These are phyloP conservation scores for Mycogone perniciosa DNA, from an alignment of 2,329 filamentous ascomycete species.

Conservation along the genomic window DNA sequence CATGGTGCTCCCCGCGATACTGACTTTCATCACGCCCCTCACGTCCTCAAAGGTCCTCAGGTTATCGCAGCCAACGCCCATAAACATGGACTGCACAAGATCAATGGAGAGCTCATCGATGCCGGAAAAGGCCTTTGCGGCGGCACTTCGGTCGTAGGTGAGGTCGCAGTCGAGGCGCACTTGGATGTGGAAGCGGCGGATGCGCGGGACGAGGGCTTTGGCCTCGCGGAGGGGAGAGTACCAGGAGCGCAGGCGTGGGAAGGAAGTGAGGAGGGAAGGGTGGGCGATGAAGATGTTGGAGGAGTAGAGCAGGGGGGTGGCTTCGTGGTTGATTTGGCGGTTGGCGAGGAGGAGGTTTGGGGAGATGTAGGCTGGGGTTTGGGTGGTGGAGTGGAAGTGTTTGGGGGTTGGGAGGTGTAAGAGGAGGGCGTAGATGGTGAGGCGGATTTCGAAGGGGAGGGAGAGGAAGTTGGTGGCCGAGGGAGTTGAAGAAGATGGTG, in stretches of 20 bases:
- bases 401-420: slow-evolving; percentile 30
- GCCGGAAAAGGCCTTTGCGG: slow-evolving; percentile 29
- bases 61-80: slow-evolving; percentile 32
- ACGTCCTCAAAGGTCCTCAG: slow-evolving; percentile 37
- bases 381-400: slow-evolving; percentile 13
- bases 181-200: slow-evolving; percentile 34
- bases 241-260: slow-evolving; percentile 33
- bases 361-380: slow-evolving; percentile 20
- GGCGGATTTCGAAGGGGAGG: slow-evolving; percentile 40
- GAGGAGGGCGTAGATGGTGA: slow-evolving; percentile 40
- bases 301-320: slow-evolving; percentile 35
- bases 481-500: background rate
- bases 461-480: slow-evolving; percentile 27
- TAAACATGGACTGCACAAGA: slow-evolving; percentile 32
- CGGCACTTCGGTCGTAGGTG: slow-evolving; percentile 25
- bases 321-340: slow-evolving; percentile 37
- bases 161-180: slow-evolving; percentile 37
- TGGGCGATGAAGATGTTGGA: slow-evolving; percentile 40
- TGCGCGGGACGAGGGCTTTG: slow-evolving; percentile 23
- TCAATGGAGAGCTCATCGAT: slow-evolving; percentile 35
- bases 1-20: slow-evolving; percentile 31
- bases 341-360: slow-evolving; percentile 35
- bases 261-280: slow-evolving; percentile 32
- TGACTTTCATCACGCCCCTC: slow-evolving; percentile 31
- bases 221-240: slow-evolving; percentile 27